Percentiles rank a stretch among this genome's conserved stretches.
Evolutionary conservation across 192 early-diverging fungal genomes (phyloP).

Genomic region (Chytriomyces confervae): DNA sequence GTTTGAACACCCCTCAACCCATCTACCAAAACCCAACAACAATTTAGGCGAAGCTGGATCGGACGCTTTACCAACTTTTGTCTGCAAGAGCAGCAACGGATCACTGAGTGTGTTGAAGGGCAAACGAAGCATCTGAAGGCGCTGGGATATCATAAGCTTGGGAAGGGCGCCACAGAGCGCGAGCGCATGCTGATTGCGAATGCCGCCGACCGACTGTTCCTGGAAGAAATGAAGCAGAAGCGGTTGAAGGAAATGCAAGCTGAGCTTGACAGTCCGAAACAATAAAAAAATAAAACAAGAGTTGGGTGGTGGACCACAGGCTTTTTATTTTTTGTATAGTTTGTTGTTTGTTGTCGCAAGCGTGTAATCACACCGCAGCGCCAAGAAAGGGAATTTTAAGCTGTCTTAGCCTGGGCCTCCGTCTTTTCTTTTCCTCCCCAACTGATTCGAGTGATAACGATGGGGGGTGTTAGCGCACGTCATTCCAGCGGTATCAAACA

Average conservation of each 20-base stretch:
- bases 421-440: slow-evolving; percentile 26
- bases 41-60: background rate
- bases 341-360: no score
- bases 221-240: slow-evolving; percentile 6
- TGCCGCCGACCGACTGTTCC: background rate
- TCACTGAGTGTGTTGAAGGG: background rate
- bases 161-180: background rate
- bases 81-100: background rate
- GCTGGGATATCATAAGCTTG: slow-evolving; percentile 6
- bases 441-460: background rate
- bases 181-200: background rate
- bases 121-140: slow-evolving; percentile 9
- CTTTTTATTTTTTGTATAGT: no score
- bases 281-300: background rate
- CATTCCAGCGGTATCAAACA: background rate
- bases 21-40: no score
- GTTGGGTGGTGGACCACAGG: background rate
- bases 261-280: background rate
- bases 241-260: background rate
- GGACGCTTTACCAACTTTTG: background rate
- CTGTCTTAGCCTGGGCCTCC: slow-evolving; percentile 3
- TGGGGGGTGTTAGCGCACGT: background rate
- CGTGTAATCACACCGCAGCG: no score
- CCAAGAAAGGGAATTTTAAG: background rate
- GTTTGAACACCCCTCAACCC: no score